These are phyloP conservation scores for Moricandia arvensis DNA, from an alignment of 345 rosid genomes.

Conservation along the genomic window DNA sequence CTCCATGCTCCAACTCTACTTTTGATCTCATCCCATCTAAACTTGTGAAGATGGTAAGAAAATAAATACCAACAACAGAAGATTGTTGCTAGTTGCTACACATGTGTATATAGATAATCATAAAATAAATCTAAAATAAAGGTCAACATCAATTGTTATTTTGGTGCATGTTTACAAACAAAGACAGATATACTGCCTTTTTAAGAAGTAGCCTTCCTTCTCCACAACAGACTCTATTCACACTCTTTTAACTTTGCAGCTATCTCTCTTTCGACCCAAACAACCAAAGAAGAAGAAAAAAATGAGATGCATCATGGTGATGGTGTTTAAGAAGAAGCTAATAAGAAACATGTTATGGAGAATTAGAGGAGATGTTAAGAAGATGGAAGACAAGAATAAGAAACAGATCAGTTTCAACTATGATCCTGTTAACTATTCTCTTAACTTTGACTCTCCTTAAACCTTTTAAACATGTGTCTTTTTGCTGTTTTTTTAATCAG, in stretches of 20 bases:
- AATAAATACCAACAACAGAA: background rate
- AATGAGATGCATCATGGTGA: slow-evolving; percentile 28
- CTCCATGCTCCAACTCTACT: background rate
- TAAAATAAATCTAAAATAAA: background rate
- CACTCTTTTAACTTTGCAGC: background rate
- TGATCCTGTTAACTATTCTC: slow-evolving; percentile 77
- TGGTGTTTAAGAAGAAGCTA: slow-evolving; percentile 45
- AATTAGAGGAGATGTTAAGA: slow-evolving; percentile 51
- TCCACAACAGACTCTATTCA: slow-evolving; percentile 16
- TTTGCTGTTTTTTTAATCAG: slow-evolving; percentile 9
- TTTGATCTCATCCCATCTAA: background rate
- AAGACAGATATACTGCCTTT: background rate
- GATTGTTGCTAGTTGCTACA: background rate
- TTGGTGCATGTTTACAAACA: background rate
- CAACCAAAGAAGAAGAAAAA: background rate
- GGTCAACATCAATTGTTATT: background rate
- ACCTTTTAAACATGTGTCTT: background rate
- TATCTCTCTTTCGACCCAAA: background rate
- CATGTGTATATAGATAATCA: background rate
- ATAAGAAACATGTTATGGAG: slow-evolving; percentile 45
- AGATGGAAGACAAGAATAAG: slow-evolving; percentile 38
- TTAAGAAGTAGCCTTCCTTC: background rate
- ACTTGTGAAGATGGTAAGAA: background rate
- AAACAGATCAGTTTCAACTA: slow-evolving; percentile 56
- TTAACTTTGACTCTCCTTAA: slow-evolving; percentile 72